Base-by-base conservation (phyloP, 768 basidiomycete species). In the Cystofilobasidium macerans region DNA sequence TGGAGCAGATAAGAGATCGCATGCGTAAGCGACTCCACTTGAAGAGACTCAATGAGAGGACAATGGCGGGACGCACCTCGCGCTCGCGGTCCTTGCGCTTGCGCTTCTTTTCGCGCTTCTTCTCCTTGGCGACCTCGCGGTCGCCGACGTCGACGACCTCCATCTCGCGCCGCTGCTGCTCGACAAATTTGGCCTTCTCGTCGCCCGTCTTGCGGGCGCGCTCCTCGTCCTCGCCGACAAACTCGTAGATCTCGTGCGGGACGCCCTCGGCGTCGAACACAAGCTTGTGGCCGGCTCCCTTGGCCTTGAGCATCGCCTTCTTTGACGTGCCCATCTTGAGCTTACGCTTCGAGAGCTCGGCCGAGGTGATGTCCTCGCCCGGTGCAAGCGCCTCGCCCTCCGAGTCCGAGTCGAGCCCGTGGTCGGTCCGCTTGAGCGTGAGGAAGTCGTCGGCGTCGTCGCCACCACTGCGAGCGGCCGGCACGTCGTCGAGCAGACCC, bases 181-280 rank as follows among this genome's bases (percentile, higher is more conserved):
- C 82, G 32, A 85, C 84, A 72, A 89, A 95, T 73, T 79, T 86
- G 68, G 82, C 83, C 72, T 81, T 80, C 16, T 82, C 86, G 33
- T 84, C 85, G 18, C 81, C 82, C 66, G 81, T 82, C 20, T 68
- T 73, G 33, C 71, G 69, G 69, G 85, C 84, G 76, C 79, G 79
- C 63, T 84, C 84, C n/a, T 86, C 84, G 18, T 82, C 83, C 71
- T 84, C 84, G 38, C 84, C 82, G 75, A 92, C 80, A n/a, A 67
- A 58, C 78, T 92, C 89, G 70, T 95, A 92, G 28, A 91, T 69
- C 71, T 88, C 83, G 72, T 88, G 89, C 40, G 85, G 79, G 8
- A 81, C 79, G 7, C 95, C 92, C 11, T 86, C 86, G 26, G 92
- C 91, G 71, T 97, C 93, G 71, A 95, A 99, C 9, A 95, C 78